phyloP scores from a whole-genome alignment of 768 basidiomycete species.

The Pulveroboletus ravenelii region DNA sequence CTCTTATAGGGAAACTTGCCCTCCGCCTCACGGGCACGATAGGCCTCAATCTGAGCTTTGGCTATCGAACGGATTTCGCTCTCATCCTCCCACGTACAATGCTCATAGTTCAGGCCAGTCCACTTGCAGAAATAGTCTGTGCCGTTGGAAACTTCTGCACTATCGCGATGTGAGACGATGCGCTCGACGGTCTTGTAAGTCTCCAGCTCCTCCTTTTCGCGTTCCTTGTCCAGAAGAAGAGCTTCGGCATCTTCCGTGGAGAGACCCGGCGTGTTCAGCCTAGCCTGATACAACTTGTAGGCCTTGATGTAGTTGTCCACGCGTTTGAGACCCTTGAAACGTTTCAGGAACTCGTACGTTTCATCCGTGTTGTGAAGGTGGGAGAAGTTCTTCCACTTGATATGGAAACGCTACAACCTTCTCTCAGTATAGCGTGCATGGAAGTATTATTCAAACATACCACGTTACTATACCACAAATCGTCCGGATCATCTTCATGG shows the following conservation, averaged over 20 bases:
- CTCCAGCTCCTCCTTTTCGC: constrained; percentile 88
- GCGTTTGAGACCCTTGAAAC: constrained; percentile 92
- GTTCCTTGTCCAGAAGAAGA: constrained; percentile 84
- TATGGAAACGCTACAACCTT: constrained; percentile 79
- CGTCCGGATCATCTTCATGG: constrained; percentile 67
- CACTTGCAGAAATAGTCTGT: constrained; percentile 97
- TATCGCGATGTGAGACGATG: constrained; percentile 74
- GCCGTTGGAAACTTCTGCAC: constrained; percentile 40
- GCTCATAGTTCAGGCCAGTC: constrained; percentile 87
- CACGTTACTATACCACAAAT: constrained; percentile 84
- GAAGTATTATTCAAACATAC: constrained; percentile 38
- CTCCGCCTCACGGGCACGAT: constrained; percentile 69
- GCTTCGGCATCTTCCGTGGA: constrained; percentile 87
- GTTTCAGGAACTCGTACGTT: constrained; percentile 91
- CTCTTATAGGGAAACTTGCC: constrained; percentile 87
- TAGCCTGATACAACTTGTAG: constrained; percentile 69
- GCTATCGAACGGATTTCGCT: constrained; percentile 78
- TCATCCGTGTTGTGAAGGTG: constrained; percentile 99
- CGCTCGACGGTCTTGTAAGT: constrained; percentile 89
- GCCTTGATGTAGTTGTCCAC: constrained; percentile 99
- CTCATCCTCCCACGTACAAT: constrained; percentile 92
- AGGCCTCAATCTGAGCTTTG: constrained; percentile 73
- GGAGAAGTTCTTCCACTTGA: constrained; percentile 99
- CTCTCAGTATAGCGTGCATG: constrained; percentile 3
- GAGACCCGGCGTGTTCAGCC: constrained; percentile 58